Conservation (phyloP, 108 stramenopile species). For the Craspedostauros australis region DNA sequence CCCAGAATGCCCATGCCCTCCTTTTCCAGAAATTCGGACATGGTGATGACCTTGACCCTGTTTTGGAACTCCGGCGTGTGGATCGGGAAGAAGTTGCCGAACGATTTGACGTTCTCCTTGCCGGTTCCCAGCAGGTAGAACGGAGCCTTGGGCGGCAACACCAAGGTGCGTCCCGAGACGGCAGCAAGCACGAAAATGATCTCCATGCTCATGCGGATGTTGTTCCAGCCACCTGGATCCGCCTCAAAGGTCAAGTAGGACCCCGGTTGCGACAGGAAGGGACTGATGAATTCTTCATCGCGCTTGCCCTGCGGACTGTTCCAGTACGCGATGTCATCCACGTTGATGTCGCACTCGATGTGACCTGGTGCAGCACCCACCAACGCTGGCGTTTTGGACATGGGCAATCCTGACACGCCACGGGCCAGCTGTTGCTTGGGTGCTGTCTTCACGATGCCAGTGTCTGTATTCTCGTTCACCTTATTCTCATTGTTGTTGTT, state of each 20-base stretch:
- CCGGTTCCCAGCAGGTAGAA: constrained; percentile 63
- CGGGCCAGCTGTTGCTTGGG: constrained; percentile 34
- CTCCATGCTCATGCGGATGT: constrained; percentile 63
- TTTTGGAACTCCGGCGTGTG: constrained; percentile 23
- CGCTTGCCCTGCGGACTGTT: constrained; percentile 62
- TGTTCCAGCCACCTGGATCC: constrained; percentile 71
- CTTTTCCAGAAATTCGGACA: constrained; percentile 44
- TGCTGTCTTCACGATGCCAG: no score
- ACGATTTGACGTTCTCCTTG: constrained; percentile 26
- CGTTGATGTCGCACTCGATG: constrained; percentile 58
- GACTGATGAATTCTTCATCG: constrained; percentile 45
- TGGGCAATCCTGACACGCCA: constrained; percentile 64
- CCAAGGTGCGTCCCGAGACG: constrained; percentile 77
- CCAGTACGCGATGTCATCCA: constrained; percentile 74
- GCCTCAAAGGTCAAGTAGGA: constrained; percentile 65
- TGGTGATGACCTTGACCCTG: constrained; percentile 40
- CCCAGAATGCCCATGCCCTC: constrained; percentile 19
- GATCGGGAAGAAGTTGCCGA: constrained; percentile 44
- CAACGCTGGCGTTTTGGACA: constrained; percentile 68
- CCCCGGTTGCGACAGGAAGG: constrained; percentile 26
- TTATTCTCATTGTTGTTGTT: background rate
- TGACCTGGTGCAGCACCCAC: constrained; percentile 64
- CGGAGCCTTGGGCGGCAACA: constrained; percentile 78
- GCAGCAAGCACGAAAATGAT: constrained; percentile 70
- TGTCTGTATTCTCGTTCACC: background rate